A percentile compares a stretch with the other conserved stretches of the same genome.
Conservation (phyloP, 73 alveolate genomes). For the Strombidium stylifer region DNA sequence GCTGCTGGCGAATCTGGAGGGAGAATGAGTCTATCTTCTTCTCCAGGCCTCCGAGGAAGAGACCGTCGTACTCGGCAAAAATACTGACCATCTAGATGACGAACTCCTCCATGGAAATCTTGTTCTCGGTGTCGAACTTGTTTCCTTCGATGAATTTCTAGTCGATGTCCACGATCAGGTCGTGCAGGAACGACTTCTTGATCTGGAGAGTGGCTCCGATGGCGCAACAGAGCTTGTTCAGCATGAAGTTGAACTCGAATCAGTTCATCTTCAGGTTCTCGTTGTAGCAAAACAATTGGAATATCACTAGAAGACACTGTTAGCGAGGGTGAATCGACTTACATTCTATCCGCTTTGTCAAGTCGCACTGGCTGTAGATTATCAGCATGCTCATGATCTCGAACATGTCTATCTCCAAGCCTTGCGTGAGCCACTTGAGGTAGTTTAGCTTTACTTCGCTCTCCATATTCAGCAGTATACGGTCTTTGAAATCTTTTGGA, state of each 20-base stretch:
- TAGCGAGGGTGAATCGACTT: neutral
- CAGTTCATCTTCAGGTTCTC: constrained; percentile 25
- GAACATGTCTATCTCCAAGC: constrained; percentile 65
- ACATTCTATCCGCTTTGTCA: constrained; percentile 33
- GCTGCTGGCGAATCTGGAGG: neutral
- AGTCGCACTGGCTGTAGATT: constrained; percentile 22
- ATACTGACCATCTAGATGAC: neutral
- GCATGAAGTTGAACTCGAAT: constrained; percentile 39
- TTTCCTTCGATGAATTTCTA: neutral
- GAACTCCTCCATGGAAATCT: neutral
- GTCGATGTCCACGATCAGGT: constrained; percentile 26
- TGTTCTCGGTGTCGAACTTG: neutral
- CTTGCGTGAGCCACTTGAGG: constrained; percentile 51
- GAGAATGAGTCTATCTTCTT: constrained; percentile 1
- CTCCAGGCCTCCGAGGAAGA: neutral
- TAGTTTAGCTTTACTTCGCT: constrained; percentile 46
- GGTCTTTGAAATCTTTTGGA: constrained; percentile 56
- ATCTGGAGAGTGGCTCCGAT: constrained; percentile 28
- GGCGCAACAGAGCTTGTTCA: constrained; percentile 32
- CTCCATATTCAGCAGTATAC: constrained; percentile 47
- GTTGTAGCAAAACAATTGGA: constrained; percentile 37
- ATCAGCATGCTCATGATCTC: constrained; percentile 26
- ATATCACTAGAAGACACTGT: constrained; percentile 17
- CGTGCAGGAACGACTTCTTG: constrained; percentile 32
- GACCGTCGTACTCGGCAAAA: neutral